Conservation (phyloP, 2,329 filamentous ascomycete genomes). For the Fusarium citri region DNA sequence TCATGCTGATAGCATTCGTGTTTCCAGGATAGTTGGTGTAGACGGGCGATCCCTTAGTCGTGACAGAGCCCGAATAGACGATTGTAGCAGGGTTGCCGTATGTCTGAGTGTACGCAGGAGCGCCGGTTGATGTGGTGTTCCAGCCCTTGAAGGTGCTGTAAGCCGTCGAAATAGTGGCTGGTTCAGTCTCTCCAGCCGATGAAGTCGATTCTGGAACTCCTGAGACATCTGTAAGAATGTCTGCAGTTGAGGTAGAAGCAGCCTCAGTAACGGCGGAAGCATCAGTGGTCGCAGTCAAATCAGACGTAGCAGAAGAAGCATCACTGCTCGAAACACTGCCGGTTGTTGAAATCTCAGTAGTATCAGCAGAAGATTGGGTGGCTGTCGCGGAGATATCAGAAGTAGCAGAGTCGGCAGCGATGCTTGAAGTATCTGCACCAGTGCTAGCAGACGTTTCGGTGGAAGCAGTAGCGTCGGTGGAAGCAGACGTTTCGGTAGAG, state of each 20-base stretch:
- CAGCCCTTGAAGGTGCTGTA: constrained; percentile 34
- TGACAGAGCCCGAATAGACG: neutral
- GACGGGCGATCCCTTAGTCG: constrained; percentile 14
- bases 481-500: neutral
- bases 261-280: neutral
- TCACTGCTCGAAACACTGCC: neutral
- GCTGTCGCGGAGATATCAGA: neutral
- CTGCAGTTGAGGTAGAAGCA: neutral
- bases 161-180: constrained; percentile 13
- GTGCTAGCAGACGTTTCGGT: constrained; percentile 33
- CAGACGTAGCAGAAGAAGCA: neutral
- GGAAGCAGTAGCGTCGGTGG: neutral
- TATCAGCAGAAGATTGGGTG: constrained; percentile 8
- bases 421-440: constrained; percentile 26
- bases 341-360: neutral
- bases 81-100: constrained; percentile 13
- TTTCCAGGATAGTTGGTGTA: constrained; percentile 22
- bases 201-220: neutral
- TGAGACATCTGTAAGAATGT: neutral
- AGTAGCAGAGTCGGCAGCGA: constrained; percentile 5
- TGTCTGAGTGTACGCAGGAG: constrained; percentile 12
- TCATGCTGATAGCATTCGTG: constrained; percentile 27
- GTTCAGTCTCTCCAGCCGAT: constrained; percentile 1
- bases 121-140: constrained; percentile 30
- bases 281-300: neutral